Conservation (phyloP, 2,329 filamentous ascomycete species). For the Alternaria triticina region DNA sequence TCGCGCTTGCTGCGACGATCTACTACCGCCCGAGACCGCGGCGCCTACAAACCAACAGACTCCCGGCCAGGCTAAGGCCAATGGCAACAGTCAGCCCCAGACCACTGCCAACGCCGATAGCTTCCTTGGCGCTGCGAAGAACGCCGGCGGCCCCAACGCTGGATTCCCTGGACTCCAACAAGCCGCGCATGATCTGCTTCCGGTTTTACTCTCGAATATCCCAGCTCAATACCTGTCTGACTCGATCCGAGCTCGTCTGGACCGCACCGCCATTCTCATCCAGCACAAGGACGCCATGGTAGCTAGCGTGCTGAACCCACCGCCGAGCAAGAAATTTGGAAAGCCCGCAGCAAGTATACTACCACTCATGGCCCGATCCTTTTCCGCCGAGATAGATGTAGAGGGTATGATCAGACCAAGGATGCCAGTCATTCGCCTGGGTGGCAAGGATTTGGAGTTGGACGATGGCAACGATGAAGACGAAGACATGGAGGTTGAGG, state of each 20-base stretch:
- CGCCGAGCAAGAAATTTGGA: constrained; percentile 65
- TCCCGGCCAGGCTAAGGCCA: constrained; percentile 49
- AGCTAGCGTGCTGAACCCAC: constrained; percentile 81
- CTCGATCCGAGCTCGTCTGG: constrained; percentile 74
- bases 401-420: constrained; percentile 70
- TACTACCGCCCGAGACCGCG: constrained; percentile 60
- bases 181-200: constrained; percentile 68
- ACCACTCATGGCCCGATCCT: constrained; percentile 75
- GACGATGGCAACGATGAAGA: constrained; percentile 34
- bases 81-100: constrained; percentile 41
- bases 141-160: constrained; percentile 36
- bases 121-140: constrained; percentile 62
- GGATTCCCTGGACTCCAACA: constrained; percentile 56
- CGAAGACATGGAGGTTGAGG: constrained; percentile 24
- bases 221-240: constrained; percentile 72
- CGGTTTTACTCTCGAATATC: constrained; percentile 66
- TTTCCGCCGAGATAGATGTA: constrained; percentile 67
- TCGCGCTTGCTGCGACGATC: constrained; percentile 74
- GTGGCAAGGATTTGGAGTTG: constrained; percentile 24
- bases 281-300: constrained; percentile 75
- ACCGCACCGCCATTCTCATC: constrained; percentile 79
- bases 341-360: constrained; percentile 74
- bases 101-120: constrained; percentile 71
- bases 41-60: constrained; percentile 47
- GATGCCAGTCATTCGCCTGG: constrained; percentile 51